Base-by-base conservation (phyloP, 1,284 basidiomycete genomes). In the Pseudozyma sp. region DNA sequence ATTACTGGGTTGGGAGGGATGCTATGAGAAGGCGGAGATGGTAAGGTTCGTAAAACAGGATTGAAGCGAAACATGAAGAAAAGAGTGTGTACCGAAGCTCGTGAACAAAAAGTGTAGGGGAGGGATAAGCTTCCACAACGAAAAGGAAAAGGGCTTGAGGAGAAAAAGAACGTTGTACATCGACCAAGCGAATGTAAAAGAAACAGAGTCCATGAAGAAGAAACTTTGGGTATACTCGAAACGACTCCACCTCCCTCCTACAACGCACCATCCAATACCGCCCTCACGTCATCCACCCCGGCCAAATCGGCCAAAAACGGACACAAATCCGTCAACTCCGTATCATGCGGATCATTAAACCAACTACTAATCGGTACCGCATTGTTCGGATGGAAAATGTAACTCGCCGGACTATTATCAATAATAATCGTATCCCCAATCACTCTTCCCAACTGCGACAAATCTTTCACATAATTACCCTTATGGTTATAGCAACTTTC, bases 401-500 rank as follows among this genome's bases (percentile, higher is more conserved):
- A 99, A 9, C 94, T 97, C 13, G 97, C 96, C 12, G 96, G 96
- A 43, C 95, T 97, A 86, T 99, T 99, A 88, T 99, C 96, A 76
- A 99, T 90, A 86, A 99, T 99, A 83, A 99, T 98, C 69, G 92
- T 93, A 82, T 96, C 94, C 43, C 90, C 89, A 76, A 98, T 94
- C 8, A 93, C 92, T 34, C 96, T 90, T 40, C 96, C 96, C 44
- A 99, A 89, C 86, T 98, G 97, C 45, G 94, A 97, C 39, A 99
- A 88, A 86, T 99, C 97, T 89, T 99, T 99, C 86, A 99, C 97
- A 85, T 98, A 99, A 87, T 97, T 99, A 58, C 97, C 97, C 86
- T 93, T 92, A 87, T 99, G 97, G 85, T 98, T 98, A 86, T 97
- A 98, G 87, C 96, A 99, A 82, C 93, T 95, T 87, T 99, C 96